Conservation (phyloP, 2,329 filamentous ascomycete species). For the Aaosphaeria arxii region DNA sequence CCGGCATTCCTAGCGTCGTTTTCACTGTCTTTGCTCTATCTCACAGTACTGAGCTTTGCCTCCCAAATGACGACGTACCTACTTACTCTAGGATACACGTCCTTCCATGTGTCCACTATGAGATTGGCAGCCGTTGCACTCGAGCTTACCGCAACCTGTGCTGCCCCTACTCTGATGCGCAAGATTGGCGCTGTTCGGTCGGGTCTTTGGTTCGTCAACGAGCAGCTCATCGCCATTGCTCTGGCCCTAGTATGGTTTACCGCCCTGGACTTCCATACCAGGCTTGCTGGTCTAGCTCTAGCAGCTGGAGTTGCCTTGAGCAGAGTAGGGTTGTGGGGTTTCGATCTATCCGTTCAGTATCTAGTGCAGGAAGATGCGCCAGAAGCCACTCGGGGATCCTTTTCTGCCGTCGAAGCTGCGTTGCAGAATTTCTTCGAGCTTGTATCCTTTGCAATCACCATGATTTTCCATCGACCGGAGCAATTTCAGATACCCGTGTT, state of each 20-base stretch:
- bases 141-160: conserved; percentile 61
- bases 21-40: conserved; percentile 57
- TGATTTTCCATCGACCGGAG: conserved; percentile 60
- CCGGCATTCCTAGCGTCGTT: conserved; percentile 60
- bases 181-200: conserved; percentile 54
- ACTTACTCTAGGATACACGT: conserved; percentile 51
- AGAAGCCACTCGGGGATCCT: conserved; percentile 54
- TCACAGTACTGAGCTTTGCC: conserved; percentile 44
- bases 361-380: conserved; percentile 46
- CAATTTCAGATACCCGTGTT: conserved; percentile 64
- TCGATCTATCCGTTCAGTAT: conserved; percentile 46
- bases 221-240: conserved; percentile 59
- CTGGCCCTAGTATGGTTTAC: conserved; percentile 35
- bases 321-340: conserved; percentile 47
- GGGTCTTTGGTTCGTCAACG: conserved; percentile 69
- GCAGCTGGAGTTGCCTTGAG: conserved; percentile 40
- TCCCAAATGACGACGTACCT: conserved; percentile 66
- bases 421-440: conserved; percentile 71
- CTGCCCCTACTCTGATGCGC: conserved; percentile 55
- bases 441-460: conserved; percentile 62
- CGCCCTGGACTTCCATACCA: conserved; percentile 8
- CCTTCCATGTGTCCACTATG: conserved; percentile 52
- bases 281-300: conserved; percentile 26
- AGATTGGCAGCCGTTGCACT: conserved; percentile 53
- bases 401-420: conserved; percentile 66